Conservation (phyloP, 2,329 filamentous ascomycete species). For the Colletotrichum sp. region DNA sequence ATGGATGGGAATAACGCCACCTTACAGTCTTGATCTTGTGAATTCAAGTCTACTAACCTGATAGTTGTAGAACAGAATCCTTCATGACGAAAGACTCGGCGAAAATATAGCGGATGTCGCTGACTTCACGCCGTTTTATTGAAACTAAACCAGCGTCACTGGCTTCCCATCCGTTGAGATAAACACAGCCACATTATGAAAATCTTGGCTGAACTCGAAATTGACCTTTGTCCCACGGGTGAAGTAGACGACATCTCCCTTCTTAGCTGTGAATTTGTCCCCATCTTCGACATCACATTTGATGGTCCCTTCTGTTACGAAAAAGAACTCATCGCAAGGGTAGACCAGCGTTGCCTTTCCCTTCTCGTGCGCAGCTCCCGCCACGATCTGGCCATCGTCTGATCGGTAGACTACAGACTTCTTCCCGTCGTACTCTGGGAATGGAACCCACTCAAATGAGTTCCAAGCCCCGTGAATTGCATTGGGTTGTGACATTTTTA, state of each 20-base stretch:
- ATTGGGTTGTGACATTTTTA: background rate
- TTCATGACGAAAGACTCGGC: background rate
- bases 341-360: background rate
- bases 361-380: background rate
- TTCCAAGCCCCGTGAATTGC: background rate
- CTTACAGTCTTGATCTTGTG: background rate
- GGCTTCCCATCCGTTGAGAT: background rate
- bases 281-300: background rate
- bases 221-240: background rate
- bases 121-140: fast-evolving
- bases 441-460: background rate
- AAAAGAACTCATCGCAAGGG: background rate
- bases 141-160: background rate
- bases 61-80: background rate
- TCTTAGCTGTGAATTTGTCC: background rate
- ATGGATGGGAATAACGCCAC: background rate
- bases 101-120: fast-evolving
- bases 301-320: background rate
- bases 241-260: background rate
- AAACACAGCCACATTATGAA: background rate
- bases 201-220: background rate
- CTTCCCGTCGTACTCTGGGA: background rate
- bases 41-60: fast-evolving
- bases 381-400: background rate
- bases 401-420: background rate